These are phyloP conservation scores for Dendrobium catenatum DNA, from an alignment of 106 monocot genomes.

Conservation along the genomic window DNA sequence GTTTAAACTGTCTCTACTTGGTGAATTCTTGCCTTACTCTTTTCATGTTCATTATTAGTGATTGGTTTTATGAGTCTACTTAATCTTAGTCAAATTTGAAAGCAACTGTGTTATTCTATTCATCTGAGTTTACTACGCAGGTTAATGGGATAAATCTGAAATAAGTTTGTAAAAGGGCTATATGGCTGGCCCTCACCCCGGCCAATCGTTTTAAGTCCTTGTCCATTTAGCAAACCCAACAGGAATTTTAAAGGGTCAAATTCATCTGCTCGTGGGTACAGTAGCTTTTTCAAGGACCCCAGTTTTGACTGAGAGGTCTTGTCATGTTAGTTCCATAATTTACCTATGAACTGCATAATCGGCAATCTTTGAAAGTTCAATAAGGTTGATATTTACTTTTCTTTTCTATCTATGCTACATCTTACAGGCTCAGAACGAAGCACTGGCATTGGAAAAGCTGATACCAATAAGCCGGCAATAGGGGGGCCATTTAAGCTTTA, in stretches of 20 bases:
- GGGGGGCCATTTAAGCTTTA: conserved; percentile 82
- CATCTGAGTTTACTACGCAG: too few species aligned
- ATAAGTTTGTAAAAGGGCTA: too few species aligned
- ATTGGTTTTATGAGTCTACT: too few species aligned
- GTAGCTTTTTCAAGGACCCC: not conserved
- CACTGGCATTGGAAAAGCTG: conserved; percentile 14
- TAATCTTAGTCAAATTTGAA: too few species aligned
- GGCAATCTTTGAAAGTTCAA: not conserved
- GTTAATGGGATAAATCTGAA: too few species aligned
- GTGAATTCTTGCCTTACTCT: too few species aligned
- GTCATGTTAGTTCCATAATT: not conserved
- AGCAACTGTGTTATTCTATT: too few species aligned
- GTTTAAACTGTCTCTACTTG: too few species aligned
- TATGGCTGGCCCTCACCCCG: too few species aligned
- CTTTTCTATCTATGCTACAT: not conserved
- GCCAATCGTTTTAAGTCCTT: not conserved
- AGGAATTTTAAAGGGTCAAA: not conserved
- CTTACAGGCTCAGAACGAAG: conserved; percentile 37
- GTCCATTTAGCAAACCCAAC: not conserved
- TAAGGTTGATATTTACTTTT: not conserved
- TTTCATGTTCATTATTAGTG: too few species aligned
- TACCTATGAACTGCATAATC: not conserved
- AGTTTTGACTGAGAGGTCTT: not conserved
- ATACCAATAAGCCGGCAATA: conserved; percentile 61
- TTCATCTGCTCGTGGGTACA: not conserved